phyloP scores from a whole-genome alignment of 129 eudicot genomes.

The Tagetes erecta region DNA sequence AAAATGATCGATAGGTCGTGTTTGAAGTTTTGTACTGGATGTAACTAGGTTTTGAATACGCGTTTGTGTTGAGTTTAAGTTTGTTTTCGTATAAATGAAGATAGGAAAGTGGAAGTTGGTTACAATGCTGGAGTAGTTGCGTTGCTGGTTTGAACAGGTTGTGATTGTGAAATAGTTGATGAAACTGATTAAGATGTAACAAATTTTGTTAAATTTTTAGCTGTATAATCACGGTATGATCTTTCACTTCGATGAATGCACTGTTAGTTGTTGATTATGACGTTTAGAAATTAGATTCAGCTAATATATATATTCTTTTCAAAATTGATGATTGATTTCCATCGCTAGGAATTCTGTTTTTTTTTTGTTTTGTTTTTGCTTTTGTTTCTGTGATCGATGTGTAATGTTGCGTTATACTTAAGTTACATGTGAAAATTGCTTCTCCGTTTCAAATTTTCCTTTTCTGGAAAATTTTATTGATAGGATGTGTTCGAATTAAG shows the following conservation, averaged over 20 bases:
- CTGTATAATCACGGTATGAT: background rate
- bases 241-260: constrained; percentile 22
- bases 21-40: constrained; percentile 1
- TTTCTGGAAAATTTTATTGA: too few species aligned
- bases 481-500: background rate
- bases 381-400: background rate
- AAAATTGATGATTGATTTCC: background rate
- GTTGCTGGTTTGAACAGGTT: constrained; percentile 15
- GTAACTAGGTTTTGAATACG: background rate
- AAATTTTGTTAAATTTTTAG: background rate
- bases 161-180: constrained; percentile 10
- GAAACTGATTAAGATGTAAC: background rate
- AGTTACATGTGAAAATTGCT: background rate
- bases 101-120: background rate
- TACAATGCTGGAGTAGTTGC: background rate
- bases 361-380: background rate
- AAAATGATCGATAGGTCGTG: too few species aligned
- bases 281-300: constrained; percentile 9
- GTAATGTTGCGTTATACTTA: constrained; percentile 9
- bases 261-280: background rate
- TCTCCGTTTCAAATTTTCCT: too few species aligned
- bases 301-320: background rate
- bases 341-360: constrained; percentile 7
- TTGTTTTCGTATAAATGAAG: background rate
- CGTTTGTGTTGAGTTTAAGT: background rate